A percentile compares a stretch with the other conserved stretches of the same genome.
phyloP scores from a whole-genome alignment of 2,329 filamentous ascomycete genomes.

The Penicillium oxalicum region DNA sequence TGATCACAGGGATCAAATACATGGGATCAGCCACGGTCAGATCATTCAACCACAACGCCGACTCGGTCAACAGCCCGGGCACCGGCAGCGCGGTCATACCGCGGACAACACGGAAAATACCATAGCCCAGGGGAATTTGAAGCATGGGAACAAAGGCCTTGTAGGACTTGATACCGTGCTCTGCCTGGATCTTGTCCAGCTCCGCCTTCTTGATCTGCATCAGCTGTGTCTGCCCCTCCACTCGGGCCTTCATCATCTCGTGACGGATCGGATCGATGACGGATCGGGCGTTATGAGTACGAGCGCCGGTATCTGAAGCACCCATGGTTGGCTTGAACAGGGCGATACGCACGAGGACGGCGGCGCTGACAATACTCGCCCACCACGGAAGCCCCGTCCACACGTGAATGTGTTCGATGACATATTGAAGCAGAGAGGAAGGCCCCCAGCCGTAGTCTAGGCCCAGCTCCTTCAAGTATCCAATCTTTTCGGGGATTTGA shows the following conservation, averaged over 20 bases:
- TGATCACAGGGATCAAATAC: constrained; percentile 63
- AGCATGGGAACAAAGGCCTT: constrained; percentile 53
- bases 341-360: constrained; percentile 57
- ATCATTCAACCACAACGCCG: constrained; percentile 72
- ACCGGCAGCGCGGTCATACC: constrained; percentile 74
- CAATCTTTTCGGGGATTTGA: constrained; percentile 66
- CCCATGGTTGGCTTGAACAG: constrained; percentile 62
- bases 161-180: constrained; percentile 50
- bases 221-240: constrained; percentile 43
- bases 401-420: constrained; percentile 78
- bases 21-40: constrained; percentile 70
- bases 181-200: constrained; percentile 47
- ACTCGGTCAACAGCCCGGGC: constrained; percentile 66
- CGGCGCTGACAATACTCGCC: constrained; percentile 62
- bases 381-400: constrained; percentile 75
- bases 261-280: constrained; percentile 51
- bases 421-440: constrained; percentile 65
- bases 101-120: constrained; percentile 70
- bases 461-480: constrained; percentile 75
- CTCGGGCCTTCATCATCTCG: constrained; percentile 46
- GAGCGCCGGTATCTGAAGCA: constrained; percentile 57
- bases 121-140: constrained; percentile 68
- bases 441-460: constrained; percentile 83
- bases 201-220: constrained; percentile 45
- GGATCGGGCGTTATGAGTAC: constrained; percentile 56